Base-by-base conservation (phyloP, 345 rosid genomes). In the Rhizophora apiculata region DNA sequence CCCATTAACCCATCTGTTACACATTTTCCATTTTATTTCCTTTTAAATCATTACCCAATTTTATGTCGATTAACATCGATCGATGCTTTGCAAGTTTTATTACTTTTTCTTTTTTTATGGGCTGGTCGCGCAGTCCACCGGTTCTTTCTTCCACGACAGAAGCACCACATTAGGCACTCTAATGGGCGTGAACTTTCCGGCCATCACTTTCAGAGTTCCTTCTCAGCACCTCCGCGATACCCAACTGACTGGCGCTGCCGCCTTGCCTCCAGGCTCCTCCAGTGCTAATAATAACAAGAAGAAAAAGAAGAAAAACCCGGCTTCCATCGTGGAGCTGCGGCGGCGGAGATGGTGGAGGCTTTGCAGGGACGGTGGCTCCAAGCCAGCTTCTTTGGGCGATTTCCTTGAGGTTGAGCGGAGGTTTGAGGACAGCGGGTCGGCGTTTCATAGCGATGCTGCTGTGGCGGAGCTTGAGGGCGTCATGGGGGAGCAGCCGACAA, bases 61-160 rank as follows among this genome's bases (percentile, higher is more conserved):
- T 43, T 43, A 15, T 3, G 18, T 1, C 3, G 4, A 43, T 43
- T 13, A 39, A 39, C 1, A 39, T 27, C 58, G 18, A 36, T 4
- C 21, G 3, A 22, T 2, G 6, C 0, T 7, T 26, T 8, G 1
- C 22, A 46, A 24, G 21, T 24, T 24, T 62, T 32, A 1, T 36
- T 2, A 7, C 16, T 10, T 57, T 57, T 16, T 10, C 61, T 62
- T 21, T 54, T 61, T 20, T 34, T 13, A 19, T 49, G 29, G 46
- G 21, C 30, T 15, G 48, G 71, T 32, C 68, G 55, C 63, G 3
- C 76, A 91, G 98, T 93, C 98, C 4, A 93, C 97, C 58, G 97
- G 96, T 3, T 91, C 98, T 2, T 93, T 93, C 85, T 93, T 93
- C 79, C 97, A 89, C 64, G 98, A 93, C 59, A 81, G 97, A 82